phyloP scores from a whole-genome alignment of 2,329 filamentous ascomycete genomes.

The Coniosporium tulheliwenetii region DNA sequence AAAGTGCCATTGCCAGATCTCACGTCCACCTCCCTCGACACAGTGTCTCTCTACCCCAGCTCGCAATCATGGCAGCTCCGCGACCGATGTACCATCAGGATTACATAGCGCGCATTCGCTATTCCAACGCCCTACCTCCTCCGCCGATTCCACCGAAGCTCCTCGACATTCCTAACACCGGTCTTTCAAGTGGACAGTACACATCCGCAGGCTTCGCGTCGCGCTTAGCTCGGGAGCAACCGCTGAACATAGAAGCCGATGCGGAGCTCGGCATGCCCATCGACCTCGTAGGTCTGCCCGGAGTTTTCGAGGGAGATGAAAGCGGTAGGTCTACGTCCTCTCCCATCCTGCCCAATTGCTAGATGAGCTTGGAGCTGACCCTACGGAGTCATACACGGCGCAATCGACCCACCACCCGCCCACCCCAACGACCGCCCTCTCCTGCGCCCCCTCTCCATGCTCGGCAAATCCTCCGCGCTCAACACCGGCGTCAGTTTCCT shows the following conservation, averaged over 20 bases:
- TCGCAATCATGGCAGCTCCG: no score
- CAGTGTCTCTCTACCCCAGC: no score
- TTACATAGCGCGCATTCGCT: constrained; percentile 91
- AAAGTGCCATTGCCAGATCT: no score
- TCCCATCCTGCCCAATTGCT: no score
- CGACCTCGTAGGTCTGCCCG: constrained; percentile 85
- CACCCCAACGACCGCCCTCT: constrained; percentile 77
- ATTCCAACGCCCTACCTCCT: constrained; percentile 87
- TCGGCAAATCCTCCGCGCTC: constrained; percentile 68
- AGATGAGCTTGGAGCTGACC: constrained; percentile 1
- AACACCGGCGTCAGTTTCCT: constrained; percentile 81
- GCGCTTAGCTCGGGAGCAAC: constrained; percentile 76
- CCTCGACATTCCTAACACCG: constrained; percentile 89
- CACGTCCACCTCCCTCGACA: no score
- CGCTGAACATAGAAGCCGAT: constrained; percentile 91
- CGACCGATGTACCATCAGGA: constrained; percentile 57
- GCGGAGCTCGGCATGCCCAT: constrained; percentile 96
- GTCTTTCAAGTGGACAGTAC: constrained; percentile 73
- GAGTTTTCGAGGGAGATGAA: constrained; percentile 89
- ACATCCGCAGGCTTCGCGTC: constrained; percentile 83
- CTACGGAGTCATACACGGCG: constrained; percentile 38
- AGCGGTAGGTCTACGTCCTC: constrained; percentile 45
- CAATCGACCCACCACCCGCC: constrained; percentile 51
- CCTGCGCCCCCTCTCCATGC: constrained; percentile 64
- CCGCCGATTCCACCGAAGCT: constrained; percentile 92